A percentile compares a stretch with the other conserved stretches of the same genome.
These are phyloP conservation scores for Antitrichia curtipendula DNA, from an alignment of 225 moss, liverwort and hornwort species.

Conservation along the genomic window DNA sequence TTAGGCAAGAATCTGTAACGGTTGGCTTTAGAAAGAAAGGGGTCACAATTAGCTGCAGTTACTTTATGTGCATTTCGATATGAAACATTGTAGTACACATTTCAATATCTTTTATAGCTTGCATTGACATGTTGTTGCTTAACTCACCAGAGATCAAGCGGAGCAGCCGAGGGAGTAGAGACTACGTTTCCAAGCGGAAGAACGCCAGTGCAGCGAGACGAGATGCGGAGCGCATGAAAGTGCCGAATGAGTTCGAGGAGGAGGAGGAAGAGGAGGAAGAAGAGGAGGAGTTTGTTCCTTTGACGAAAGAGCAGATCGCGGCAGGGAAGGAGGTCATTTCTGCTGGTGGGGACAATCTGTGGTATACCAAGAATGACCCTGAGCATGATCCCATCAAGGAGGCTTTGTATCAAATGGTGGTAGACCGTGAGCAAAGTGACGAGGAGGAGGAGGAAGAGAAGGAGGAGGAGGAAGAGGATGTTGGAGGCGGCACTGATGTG, in stretches of 20 bases:
- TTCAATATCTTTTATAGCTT: not conserved
- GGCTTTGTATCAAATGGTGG: conserved; percentile 10
- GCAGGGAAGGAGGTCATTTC: not conserved
- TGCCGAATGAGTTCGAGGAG: conserved; percentile 29
- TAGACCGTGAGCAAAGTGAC: conserved; percentile 9
- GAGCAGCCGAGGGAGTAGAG: not conserved
- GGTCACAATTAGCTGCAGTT: not conserved
- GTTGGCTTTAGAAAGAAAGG: not conserved
- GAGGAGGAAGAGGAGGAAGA: conserved; percentile 36
- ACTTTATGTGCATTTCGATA: not conserved
- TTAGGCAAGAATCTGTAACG: not conserved
- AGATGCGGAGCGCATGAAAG: not conserved
- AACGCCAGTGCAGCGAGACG: not conserved
- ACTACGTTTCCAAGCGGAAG: conserved; percentile 29
- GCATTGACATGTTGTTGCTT: not conserved
- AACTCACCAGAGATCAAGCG: not conserved
- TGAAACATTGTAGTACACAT: not conserved
- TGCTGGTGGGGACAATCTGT: not conserved
- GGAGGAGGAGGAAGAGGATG: not conserved
- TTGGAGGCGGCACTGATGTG: not conserved
- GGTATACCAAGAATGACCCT: conserved; percentile 40
- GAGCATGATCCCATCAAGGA: conserved; percentile 36
- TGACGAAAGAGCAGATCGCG: conserved; percentile 3
- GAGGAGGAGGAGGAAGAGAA: not conserved
- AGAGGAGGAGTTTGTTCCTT: conserved; percentile 10